phyloP scores from a whole-genome alignment of 1,284 basidiomycete genomes.

The Ceratorhiza oryzae-sativae region DNA sequence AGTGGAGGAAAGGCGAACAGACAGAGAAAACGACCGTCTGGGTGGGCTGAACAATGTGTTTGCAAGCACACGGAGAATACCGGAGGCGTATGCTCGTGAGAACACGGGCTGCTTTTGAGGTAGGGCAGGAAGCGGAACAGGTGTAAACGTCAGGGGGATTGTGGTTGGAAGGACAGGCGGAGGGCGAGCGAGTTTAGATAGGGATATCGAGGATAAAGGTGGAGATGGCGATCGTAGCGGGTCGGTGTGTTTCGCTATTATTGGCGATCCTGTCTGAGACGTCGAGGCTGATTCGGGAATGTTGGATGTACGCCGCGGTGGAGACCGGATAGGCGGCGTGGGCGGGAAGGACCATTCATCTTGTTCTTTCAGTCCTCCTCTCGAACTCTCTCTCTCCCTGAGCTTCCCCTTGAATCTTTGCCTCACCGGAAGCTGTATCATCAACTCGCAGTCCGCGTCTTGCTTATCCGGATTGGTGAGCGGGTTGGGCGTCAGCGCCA shows the following conservation, averaged over 20 bases:
- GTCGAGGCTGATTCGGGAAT: not conserved
- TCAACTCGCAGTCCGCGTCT: constrained; percentile 27
- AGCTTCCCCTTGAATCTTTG: not conserved
- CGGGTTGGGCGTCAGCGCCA: constrained; percentile 12
- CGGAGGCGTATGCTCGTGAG: constrained; percentile 32
- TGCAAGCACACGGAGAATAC: constrained; percentile 5
- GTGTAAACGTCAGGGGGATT: constrained; percentile 8
- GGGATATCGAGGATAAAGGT: constrained; percentile 1
- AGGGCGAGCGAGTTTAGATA: not conserved
- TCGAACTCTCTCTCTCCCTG: not conserved
- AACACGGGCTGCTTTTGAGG: constrained; percentile 18
- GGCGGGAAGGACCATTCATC: constrained; percentile 36
- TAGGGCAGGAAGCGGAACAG: constrained; percentile 3
- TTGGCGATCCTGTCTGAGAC: not conserved
- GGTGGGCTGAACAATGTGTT: constrained; percentile 27
- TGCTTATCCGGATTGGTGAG: not conserved
- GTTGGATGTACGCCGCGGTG: not conserved
- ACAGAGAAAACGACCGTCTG: constrained; percentile 25
- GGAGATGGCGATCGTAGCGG: constrained; percentile 18
- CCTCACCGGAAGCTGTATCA: not conserved
- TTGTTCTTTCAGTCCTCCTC: constrained; percentile 2
- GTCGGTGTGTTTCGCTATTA: constrained; percentile 14
- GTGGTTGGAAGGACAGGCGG: not conserved
- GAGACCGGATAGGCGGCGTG: constrained; percentile 27
- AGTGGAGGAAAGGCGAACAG: not conserved